phyloP scores from a whole-genome alignment of 1,284 basidiomycete genomes.

The Vanrija humicola region DNA sequence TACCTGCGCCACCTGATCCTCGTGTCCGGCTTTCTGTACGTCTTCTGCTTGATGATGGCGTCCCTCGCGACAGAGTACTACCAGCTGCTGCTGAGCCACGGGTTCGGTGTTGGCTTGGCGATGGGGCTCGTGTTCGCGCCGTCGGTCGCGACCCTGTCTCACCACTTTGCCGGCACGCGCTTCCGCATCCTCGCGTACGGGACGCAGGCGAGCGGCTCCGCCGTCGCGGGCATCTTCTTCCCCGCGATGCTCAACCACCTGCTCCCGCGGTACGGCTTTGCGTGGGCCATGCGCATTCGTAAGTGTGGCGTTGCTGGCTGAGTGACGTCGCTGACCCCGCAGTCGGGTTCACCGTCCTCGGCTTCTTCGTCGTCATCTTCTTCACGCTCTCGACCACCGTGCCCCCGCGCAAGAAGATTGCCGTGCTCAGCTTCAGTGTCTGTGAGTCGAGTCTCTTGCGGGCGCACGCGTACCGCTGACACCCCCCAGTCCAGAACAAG shows the following conservation, averaged over 20 bases:
- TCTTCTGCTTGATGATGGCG: conserved; percentile 57
- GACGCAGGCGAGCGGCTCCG: conserved; percentile 33
- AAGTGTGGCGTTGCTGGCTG: conserved; percentile 1
- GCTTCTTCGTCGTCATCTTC: conserved; percentile 18
- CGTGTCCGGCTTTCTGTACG: conserved; percentile 52
- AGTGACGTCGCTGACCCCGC: not conserved
- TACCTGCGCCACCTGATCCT: conserved; percentile 55
- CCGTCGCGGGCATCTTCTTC: conserved; percentile 51
- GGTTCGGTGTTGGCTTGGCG: conserved; percentile 26
- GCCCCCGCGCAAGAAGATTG: conserved; percentile 33
- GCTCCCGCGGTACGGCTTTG: conserved; percentile 53
- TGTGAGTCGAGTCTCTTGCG: too few species aligned
- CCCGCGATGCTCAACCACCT: conserved; percentile 54
- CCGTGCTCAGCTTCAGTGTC: conserved; percentile 27
- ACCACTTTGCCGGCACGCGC: conserved; percentile 53
- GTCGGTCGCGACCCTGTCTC: conserved; percentile 53
- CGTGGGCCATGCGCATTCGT: conserved; percentile 36
- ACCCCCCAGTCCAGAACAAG: conserved; percentile 22
- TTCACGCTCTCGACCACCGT: conserved; percentile 31
- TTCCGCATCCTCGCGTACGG: conserved; percentile 38
- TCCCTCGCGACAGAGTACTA: conserved; percentile 59
- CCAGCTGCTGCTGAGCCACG: conserved; percentile 47
- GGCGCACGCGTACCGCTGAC: too few species aligned
- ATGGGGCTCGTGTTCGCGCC: conserved; percentile 54
- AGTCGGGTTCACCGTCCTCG: conserved; percentile 36